Percentiles rank a stretch among this genome's conserved stretches.
Evolutionary conservation across 306 rosid species (phyloP).

Genomic region (Citrullus colocynthis): DNA sequence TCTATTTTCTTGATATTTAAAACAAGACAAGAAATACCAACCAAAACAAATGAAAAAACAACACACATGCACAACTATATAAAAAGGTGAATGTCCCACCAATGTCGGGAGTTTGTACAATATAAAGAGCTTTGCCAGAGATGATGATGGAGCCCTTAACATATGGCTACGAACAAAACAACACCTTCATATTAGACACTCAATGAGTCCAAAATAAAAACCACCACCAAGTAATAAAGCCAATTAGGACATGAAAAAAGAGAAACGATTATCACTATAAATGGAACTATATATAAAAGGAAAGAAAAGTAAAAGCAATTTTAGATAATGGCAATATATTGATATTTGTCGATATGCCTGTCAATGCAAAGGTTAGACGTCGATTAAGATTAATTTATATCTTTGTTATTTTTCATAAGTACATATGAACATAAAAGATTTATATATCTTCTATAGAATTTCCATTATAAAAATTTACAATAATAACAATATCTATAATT

Average conservation of each 20-base stretch:
- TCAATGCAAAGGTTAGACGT: too few relatives aligned
- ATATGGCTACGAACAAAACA: neutral
- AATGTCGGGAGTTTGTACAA: neutral
- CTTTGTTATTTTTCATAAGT: too few relatives aligned
- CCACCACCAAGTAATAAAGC: neutral
- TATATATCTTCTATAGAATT: too few relatives aligned
- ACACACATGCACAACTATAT: neutral
- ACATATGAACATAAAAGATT: too few relatives aligned
- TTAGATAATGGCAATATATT: too few relatives aligned
- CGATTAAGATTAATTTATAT: too few relatives aligned
- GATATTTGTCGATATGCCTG: too few relatives aligned
- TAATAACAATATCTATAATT: too few relatives aligned
- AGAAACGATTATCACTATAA: neutral
- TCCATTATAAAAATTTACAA: too few relatives aligned
- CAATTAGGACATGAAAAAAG: neutral
- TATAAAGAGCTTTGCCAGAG: neutral
- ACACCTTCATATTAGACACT: neutral
- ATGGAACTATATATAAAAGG: neutral
- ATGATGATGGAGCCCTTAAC: neutral
- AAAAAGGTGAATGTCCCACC: conserved; percentile 2
- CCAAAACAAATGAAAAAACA: neutral
- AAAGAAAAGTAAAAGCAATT: neutral
- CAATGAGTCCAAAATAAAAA: neutral
- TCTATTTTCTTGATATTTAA: neutral
- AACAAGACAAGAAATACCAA: neutral